These are phyloP conservation scores for Rhinocladiella similis DNA, from an alignment of 2,329 filamentous ascomycete genomes.

Conservation along the genomic window DNA sequence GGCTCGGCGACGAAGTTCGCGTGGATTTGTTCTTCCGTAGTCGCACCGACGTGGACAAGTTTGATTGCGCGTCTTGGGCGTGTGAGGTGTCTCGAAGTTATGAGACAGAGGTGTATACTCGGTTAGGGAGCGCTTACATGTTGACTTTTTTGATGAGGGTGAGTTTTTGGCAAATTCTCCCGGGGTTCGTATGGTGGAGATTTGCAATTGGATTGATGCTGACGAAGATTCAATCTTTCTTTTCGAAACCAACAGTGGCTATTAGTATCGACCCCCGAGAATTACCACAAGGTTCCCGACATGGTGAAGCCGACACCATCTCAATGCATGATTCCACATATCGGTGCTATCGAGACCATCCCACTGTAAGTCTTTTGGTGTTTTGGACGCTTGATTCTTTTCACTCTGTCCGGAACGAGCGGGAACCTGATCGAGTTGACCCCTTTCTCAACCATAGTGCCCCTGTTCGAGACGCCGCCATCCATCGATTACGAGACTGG, in stretches of 20 bases:
- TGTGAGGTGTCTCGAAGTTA: slow-evolving; percentile 23
- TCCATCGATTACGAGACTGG: slow-evolving; percentile 22
- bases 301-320: slow-evolving; percentile 26
- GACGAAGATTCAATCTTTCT: neutral
- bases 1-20: slow-evolving; percentile 5
- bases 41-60: slow-evolving; percentile 13
- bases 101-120: slow-evolving; percentile 21
- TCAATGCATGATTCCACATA: slow-evolving; percentile 24
- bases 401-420: no score
- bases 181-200: neutral
- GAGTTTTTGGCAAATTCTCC: slow-evolving; percentile 9
- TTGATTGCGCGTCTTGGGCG: slow-evolving; percentile 24
- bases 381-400: neutral
- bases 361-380: slow-evolving; percentile 15
- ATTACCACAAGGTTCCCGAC: slow-evolving; percentile 20
- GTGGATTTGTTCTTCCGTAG: slow-evolving; percentile 23
- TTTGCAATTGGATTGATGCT: no score
- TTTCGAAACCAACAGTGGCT: slow-evolving; percentile 23
- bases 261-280: slow-evolving; percentile 15
- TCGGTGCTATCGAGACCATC: slow-evolving; percentile 26
- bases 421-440: slow-evolving; percentile 2
- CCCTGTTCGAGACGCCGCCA: slow-evolving; percentile 20
- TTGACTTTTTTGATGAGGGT: slow-evolving; percentile 25
- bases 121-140: slow-evolving; percentile 15
- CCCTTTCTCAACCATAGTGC: neutral